phyloP scores from a whole-genome alignment of 495 filamentous ascomycete genomes.

The Hypomontagnella monticulosa region DNA sequence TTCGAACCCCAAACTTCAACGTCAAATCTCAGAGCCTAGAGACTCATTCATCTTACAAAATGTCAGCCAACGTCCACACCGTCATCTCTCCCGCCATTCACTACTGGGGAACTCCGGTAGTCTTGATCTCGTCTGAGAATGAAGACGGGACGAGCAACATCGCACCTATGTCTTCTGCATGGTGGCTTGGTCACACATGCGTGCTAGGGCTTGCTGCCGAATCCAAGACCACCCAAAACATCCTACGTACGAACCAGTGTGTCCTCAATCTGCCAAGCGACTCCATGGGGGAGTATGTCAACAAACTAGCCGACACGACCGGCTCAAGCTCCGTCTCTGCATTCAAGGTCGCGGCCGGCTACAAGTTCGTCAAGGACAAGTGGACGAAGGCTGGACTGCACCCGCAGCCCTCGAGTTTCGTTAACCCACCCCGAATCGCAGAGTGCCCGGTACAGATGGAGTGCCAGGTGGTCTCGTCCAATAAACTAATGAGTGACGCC shows the following conservation, averaged over 20 bases:
- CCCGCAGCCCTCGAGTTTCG: constrained; percentile 46
- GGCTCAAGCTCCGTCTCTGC: constrained; percentile 45
- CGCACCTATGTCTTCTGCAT: constrained; percentile 57
- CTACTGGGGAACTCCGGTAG: constrained; percentile 59
- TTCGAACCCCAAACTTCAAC: background rate
- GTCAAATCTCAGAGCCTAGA: background rate
- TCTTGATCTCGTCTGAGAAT: constrained; percentile 56
- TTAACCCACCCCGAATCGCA: constrained; percentile 44
- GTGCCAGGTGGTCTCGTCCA: constrained; percentile 46
- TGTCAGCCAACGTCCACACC: constrained; percentile 40
- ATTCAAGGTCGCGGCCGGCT: constrained; percentile 42
- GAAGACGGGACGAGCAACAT: constrained; percentile 56
- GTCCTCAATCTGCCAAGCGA: constrained; percentile 57
- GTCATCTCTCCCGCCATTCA: constrained; percentile 58
- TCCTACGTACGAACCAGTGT: constrained; percentile 55
- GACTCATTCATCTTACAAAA: constrained; percentile 5
- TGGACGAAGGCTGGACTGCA: constrained; percentile 50
- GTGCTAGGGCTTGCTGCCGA: constrained; percentile 52
- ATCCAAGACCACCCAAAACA: constrained; percentile 55
- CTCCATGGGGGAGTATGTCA: constrained; percentile 50
- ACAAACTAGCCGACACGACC: constrained; percentile 54
- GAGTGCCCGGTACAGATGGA: constrained; percentile 58
- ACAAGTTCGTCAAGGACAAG: constrained; percentile 55
- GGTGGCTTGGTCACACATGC: constrained; percentile 58
- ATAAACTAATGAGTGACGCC: constrained; percentile 48